A percentile compares a stretch with the other conserved stretches of the same genome.
phyloP scores from a whole-genome alignment of 2,329 filamentous ascomycete species.

The Phoma herbarum region DNA sequence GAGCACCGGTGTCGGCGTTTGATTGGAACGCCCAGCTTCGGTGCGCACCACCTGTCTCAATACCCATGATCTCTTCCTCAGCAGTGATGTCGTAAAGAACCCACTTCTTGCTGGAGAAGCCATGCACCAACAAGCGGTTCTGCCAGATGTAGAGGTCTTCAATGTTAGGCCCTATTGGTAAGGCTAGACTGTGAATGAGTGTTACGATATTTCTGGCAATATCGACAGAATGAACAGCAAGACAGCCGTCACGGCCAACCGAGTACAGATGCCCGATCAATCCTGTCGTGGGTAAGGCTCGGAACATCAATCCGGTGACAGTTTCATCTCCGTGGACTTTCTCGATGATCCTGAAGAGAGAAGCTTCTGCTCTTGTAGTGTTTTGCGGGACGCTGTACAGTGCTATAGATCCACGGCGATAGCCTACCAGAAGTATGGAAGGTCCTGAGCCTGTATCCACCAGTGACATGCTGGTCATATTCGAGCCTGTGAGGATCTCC shows the following conservation, averaged over 20 bases:
- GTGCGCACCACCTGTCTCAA: conserved; percentile 87
- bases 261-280: conserved; percentile 66
- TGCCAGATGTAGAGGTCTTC: conserved; percentile 72
- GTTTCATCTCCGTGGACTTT: conserved; percentile 65
- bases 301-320: conserved; percentile 69
- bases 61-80: conserved; percentile 72
- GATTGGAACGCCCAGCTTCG: conserved; percentile 73
- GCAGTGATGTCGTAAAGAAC: conserved; percentile 80
- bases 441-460: conserved; percentile 23
- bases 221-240: conserved; percentile 67
- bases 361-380: conserved; percentile 7
- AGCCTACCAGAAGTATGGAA: conserved; percentile 61
- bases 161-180: conserved; percentile 78
- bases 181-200: conserved; percentile 72
- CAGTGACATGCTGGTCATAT: conserved; percentile 61
- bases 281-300: too few relatives aligned
- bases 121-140: conserved; percentile 72
- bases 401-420: conserved; percentile 63
- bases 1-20: not conserved
- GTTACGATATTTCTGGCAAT: conserved; percentile 30
- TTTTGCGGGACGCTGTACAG: conserved; percentile 51
- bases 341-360: conserved; percentile 29
- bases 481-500: conserved; percentile 55
- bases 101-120: conserved; percentile 82
- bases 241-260: conserved; percentile 79